A percentile compares a stretch with the other conserved stretches of the same genome.
phyloP scores from a whole-genome alignment of 2,329 filamentous ascomycete genomes.

The Trichoderma brevicompactum region DNA sequence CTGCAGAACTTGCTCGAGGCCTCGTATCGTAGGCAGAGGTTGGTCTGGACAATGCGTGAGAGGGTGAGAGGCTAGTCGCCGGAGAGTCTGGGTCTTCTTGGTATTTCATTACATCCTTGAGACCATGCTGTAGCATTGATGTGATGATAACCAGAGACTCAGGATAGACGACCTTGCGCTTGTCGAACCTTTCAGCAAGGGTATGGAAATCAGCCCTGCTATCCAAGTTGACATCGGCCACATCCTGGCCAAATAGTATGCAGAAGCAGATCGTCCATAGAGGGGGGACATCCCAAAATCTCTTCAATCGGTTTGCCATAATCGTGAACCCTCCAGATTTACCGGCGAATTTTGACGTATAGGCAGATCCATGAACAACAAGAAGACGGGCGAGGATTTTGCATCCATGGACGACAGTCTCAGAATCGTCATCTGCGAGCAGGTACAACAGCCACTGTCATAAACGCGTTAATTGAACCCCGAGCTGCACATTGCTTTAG shows the following conservation, averaged over 20 bases:
- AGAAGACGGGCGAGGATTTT: conserved; percentile 85
- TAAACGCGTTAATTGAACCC: neutral
- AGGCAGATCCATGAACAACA: conserved; percentile 77
- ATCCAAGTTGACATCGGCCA: conserved; percentile 74
- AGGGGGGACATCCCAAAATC: conserved; percentile 85
- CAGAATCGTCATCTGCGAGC: conserved; percentile 81
- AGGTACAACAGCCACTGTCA: conserved; percentile 86
- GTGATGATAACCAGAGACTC: conserved; percentile 81
- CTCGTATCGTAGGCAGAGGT: conserved; percentile 32
- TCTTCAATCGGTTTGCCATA: conserved; percentile 78
- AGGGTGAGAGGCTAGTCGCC: conserved; percentile 29
- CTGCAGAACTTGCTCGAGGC: conserved; percentile 66
- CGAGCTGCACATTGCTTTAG: neutral
- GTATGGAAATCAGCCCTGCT: conserved; percentile 74
- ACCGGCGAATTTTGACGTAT: conserved; percentile 79
- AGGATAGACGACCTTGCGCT: conserved; percentile 70
- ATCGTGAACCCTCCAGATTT: conserved; percentile 89
- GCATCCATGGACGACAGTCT: conserved; percentile 78
- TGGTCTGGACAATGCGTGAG: conserved; percentile 18
- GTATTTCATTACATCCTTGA: conserved; percentile 70
- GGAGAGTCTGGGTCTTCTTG: conserved; percentile 65
- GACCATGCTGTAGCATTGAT: conserved; percentile 83
- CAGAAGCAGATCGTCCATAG: conserved; percentile 89
- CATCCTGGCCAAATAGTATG: conserved; percentile 83
- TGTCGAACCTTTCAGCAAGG: conserved; percentile 74